A percentile compares a stretch with the other conserved stretches of the same genome.
These are phyloP conservation scores for Teratosphaeria zuluensis DNA, from an alignment of 2,329 filamentous ascomycete genomes.

Conservation along the genomic window DNA sequence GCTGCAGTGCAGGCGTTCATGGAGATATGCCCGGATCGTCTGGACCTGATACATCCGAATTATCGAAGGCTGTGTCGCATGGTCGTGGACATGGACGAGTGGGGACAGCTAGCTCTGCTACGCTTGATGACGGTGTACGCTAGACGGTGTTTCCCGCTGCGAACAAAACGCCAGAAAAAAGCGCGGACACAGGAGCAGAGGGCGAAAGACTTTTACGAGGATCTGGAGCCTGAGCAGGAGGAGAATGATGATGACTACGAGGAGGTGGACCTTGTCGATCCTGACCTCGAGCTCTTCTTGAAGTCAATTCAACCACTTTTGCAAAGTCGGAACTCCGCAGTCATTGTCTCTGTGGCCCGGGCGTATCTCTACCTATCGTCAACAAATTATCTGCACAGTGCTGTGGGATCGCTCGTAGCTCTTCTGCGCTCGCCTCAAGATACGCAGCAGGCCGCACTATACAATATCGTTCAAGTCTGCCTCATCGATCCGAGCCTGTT, in stretches of 20 bases:
- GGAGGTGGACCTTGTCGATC: slow-evolving; percentile 56
- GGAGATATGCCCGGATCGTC: slow-evolving; percentile 76
- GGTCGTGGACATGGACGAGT: slow-evolving; percentile 97
- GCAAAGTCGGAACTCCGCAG: slow-evolving; percentile 85
- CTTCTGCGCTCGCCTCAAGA: slow-evolving; percentile 76
- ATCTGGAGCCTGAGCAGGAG: slow-evolving; percentile 40
- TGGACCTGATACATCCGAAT: slow-evolving; percentile 84
- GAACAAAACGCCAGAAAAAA: slow-evolving; percentile 49
- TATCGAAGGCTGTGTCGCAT: slow-evolving; percentile 80
- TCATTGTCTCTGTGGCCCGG: slow-evolving; percentile 77
- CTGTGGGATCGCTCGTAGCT: slow-evolving; percentile 76
- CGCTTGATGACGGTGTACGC: slow-evolving; percentile 76
- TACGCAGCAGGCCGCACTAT: slow-evolving; percentile 79
- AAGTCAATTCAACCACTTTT: slow-evolving; percentile 74
- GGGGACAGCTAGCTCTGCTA: slow-evolving; percentile 81
- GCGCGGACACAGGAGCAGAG: slow-evolving; percentile 30
- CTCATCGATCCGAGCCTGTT: slow-evolving; percentile 68
- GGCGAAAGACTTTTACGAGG: slow-evolving; percentile 66
- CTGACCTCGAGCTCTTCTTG: slow-evolving; percentile 73
- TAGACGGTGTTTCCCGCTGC: slow-evolving; percentile 73
- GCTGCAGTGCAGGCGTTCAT: slow-evolving; percentile 83
- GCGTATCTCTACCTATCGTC: slow-evolving; percentile 81
- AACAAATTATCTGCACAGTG: slow-evolving; percentile 59
- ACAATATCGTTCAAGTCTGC: slow-evolving; percentile 92
- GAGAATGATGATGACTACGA: slow-evolving; percentile 40